Percentiles rank a stretch among this genome's conserved stretches.
Conservation (phyloP, 164 flowering plant genomes). For the Nymphaea thermarum region DNA sequence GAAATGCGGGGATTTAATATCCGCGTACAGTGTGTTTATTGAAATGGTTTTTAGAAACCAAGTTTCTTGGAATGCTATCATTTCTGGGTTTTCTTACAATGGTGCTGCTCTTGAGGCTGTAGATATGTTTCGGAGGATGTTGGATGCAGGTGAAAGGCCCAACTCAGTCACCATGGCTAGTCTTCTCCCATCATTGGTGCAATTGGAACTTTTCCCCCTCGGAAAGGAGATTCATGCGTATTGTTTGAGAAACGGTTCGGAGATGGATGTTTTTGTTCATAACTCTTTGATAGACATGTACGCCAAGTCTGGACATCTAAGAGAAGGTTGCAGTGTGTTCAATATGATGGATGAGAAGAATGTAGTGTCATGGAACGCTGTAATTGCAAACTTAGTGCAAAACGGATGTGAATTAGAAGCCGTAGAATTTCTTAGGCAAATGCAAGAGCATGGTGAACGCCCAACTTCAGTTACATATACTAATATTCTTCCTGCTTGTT, state of each 20-base stretch:
- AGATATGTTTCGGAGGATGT: conserved; percentile 9
- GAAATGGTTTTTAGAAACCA: conserved; percentile 18
- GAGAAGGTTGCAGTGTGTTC: conserved; percentile 5
- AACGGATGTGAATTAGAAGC: conserved; percentile 11
- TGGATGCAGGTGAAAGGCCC: conserved; percentile 5
- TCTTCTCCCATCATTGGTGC: conserved; percentile 9
- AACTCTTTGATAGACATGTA: conserved; percentile 14
- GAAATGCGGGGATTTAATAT: conserved; percentile 36
- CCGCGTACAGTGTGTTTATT: conserved; percentile 24
- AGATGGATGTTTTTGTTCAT: conserved; percentile 8
- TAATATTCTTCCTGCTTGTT: conserved; percentile 13
- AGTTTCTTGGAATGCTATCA: conserved; percentile 11
- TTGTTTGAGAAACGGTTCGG: conserved; percentile 4
- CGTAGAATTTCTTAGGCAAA: conserved; percentile 4
- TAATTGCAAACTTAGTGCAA: conserved; percentile 20
- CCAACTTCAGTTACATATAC: conserved; percentile 11
- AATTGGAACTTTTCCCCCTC: conserved; percentile 3
- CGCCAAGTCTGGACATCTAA: conserved; percentile 9
- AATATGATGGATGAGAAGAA: conserved; percentile 17
- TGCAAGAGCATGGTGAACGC: conserved; percentile 12
- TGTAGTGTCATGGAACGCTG: conserved; percentile 40
- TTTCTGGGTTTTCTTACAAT: conserved; percentile 4
- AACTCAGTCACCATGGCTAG: conserved; percentile 10
- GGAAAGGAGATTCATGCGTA: conserved; percentile 12
- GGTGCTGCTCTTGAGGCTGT: conserved; percentile 1